phyloP scores from a whole-genome alignment of 2,329 filamentous ascomycete species.

The Trichoderma citrinoviride region DNA sequence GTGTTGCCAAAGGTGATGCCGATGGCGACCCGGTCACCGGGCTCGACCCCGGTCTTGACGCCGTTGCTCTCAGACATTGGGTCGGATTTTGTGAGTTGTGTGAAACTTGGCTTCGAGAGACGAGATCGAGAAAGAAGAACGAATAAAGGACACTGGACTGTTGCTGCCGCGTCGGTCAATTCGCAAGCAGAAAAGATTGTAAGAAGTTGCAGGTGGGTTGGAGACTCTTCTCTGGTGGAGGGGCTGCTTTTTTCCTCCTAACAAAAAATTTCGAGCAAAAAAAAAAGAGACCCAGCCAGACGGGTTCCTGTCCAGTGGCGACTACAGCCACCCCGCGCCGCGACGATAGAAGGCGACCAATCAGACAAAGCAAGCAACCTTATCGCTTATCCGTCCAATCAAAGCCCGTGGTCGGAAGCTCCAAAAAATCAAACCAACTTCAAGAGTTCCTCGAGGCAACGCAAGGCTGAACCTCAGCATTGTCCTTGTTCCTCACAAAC shows the following conservation, averaged over 20 bases:
- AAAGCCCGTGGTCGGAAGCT: neutral
- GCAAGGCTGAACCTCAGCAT: conserved; percentile 13
- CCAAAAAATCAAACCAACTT: neutral
- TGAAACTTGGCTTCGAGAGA: neutral
- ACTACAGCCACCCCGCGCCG: neutral
- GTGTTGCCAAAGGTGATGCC: conserved; percentile 98
- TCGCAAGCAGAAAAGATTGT: conserved; percentile 2
- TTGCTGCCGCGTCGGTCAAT: neutral
- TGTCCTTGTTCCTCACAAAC: neutral
- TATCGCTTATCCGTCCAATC: conserved; percentile 17
- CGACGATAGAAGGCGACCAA: neutral
- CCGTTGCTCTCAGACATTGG: conserved; percentile 49
- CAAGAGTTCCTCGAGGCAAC: neutral
- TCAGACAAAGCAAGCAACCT: neutral
- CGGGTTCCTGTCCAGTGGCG: neutral
- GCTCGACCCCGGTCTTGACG: conserved; percentile 47
- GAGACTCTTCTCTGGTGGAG: conserved; percentile 3
- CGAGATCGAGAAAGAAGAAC: neutral
- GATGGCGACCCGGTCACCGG: conserved; percentile 69
- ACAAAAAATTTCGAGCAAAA: conserved; percentile 19
- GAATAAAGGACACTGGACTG: neutral
- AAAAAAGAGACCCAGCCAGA: neutral
- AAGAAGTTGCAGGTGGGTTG: neutral
- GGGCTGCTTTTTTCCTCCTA: conserved; percentile 14
- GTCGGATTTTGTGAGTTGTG: neutral